Percentiles rank a stretch among this genome's conserved stretches.
phyloP scores from a whole-genome alignment of 495 filamentous ascomycete species.

The Durotheca rogersii region DNA sequence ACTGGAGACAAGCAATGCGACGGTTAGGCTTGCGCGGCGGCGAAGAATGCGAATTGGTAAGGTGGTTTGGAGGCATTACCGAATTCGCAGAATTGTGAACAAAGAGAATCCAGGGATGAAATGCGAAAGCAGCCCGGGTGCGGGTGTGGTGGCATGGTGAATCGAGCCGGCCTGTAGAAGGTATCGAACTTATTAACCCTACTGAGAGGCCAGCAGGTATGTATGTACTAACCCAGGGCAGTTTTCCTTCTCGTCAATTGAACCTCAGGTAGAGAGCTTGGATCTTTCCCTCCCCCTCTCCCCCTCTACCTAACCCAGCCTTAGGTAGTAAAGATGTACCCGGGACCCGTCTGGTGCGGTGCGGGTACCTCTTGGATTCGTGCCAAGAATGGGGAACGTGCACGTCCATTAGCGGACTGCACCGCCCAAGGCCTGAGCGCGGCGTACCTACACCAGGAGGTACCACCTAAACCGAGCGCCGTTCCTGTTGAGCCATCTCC shows the following conservation, averaged over 20 bases:
- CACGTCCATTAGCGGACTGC: too few relatives aligned
- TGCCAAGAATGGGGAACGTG: too few relatives aligned
- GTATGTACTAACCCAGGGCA: too few relatives aligned
- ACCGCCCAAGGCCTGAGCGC: too few relatives aligned
- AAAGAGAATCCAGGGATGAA: constrained; percentile 32
- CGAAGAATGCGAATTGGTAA: constrained; percentile 7
- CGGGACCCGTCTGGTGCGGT: too few relatives aligned
- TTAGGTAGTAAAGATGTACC: too few relatives aligned
- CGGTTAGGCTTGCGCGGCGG: constrained; percentile 9
- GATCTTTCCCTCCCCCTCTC: background rate
- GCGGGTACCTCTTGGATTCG: too few relatives aligned
- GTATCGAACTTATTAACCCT: constrained; percentile 12
- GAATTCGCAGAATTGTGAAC: constrained; percentile 25
- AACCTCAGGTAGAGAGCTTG: background rate
- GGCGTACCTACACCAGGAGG: too few relatives aligned
- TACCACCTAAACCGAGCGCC: too few relatives aligned
- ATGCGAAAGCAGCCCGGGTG: constrained; percentile 28
- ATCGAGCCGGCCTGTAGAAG: constrained; percentile 13
- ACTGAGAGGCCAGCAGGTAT: too few relatives aligned
- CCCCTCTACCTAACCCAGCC: background rate
- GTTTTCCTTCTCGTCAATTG: background rate
- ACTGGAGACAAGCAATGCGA: constrained; percentile 2
- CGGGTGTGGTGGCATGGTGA: constrained; percentile 28
- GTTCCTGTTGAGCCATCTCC: too few relatives aligned
- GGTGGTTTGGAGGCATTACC: constrained; percentile 19